Evolutionary conservation across 169 alveolate species (phyloP), one percentile per base, ranked within the genome.

Genomic region (Plasmodium fragile): DNA sequence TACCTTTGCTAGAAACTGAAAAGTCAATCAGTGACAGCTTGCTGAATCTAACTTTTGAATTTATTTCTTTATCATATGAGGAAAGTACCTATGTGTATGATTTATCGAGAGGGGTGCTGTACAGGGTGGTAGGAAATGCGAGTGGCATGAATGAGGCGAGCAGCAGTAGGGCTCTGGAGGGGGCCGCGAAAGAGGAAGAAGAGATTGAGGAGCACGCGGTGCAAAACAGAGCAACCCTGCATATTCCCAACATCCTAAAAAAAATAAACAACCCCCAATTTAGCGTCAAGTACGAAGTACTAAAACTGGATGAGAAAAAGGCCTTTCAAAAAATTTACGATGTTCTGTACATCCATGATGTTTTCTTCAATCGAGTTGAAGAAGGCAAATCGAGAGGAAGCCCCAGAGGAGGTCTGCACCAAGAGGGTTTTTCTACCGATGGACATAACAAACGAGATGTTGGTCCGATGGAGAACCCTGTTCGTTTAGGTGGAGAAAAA

Each of bases 11-110:
- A 52, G 94, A 89, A 4, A 89, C 89, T 13, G 94, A 89, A 34
- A 89, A 78, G 52, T 89, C 94, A 22, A 65, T 89, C 16, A 89
- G 94, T 78, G 94, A 89, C 22, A 89, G 49, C 49, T 34, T 89
- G 55, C 52, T 89, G 22, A 77, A 45, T 36, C 36, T 78, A 5
- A 55, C 70, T 49, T 89, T 89, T 39, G 53, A 78, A 18, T 39
- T 45, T 59, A 41, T 89, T 8, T 78, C 49, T 6, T 6, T 89
- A 4, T 78, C 84, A 2, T 78, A 30, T 78, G 45, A 72, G 36
- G 94, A 89, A 30, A 16, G 30, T 25, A 78, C 25, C 32, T 89
- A 22, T 78, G 69, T 89, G 43, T 89, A 41, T 69, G 81, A 89
- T 78, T 22, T 79, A 25, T 32, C 73, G 18, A 78, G 49, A 53